Evolutionary conservation across 1,284 basidiomycete species (phyloP).

Genomic region (Leccinum pachyderme): DNA sequence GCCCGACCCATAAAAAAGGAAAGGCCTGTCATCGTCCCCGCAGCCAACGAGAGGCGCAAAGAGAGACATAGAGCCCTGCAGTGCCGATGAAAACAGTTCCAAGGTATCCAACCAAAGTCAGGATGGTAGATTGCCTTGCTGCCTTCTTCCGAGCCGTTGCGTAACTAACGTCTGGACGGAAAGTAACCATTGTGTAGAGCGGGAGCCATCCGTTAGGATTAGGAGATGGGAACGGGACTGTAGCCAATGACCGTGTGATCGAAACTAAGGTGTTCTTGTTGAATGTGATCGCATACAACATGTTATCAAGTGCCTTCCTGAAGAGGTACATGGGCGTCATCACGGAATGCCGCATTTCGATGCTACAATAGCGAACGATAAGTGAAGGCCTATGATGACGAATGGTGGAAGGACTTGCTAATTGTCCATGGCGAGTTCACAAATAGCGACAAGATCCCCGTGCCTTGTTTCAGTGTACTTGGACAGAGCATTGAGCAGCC

Average conservation of each 20-base stretch:
- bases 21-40: conserved; percentile 25
- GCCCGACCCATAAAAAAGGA: conserved; percentile 11
- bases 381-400: conserved; percentile 20
- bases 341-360: conserved; percentile 94
- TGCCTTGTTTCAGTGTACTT: conserved; percentile 81
- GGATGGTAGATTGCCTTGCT: conserved; percentile 53
- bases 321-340: conserved; percentile 80
- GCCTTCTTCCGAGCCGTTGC: conserved; percentile 66
- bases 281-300: conserved; percentile 64
- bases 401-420: conserved; percentile 63
- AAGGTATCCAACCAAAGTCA: conserved; percentile 45
- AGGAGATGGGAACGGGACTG: conserved; percentile 52
- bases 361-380: conserved; percentile 46
- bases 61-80: conserved; percentile 41
- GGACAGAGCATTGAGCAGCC: conserved; percentile 65
- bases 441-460: conserved; percentile 88
- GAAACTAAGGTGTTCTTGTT: conserved; percentile 43
- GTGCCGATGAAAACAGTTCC: conserved; percentile 45
- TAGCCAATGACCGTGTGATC: conserved; percentile 41
- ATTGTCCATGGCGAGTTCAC: conserved; percentile 90
- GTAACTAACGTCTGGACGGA: conserved; percentile 92
- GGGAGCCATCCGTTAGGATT: conserved; percentile 81
- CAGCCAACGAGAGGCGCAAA: conserved; percentile 38
- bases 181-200: conserved; percentile 96
- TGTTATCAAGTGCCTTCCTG: conserved; percentile 77